Conservation (phyloP, 2,329 filamentous ascomycete species). For the Sporothrix curviconia region DNA sequence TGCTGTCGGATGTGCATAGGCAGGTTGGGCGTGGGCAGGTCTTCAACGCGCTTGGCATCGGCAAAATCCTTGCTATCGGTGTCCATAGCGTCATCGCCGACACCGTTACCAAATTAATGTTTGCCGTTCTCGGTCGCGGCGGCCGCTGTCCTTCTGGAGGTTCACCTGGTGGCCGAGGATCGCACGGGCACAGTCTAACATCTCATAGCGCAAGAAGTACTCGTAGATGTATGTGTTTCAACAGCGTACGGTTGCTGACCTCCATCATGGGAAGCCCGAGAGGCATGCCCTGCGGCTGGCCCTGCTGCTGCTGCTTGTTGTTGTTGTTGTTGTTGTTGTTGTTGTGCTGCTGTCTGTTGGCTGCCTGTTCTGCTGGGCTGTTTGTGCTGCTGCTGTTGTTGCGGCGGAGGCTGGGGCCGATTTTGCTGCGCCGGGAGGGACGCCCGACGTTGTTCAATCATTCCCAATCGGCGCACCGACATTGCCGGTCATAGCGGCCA, state of each 20-base stretch:
- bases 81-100: conserved; percentile 70
- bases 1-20: conserved; percentile 61
- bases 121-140: conserved; percentile 62
- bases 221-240: conserved; percentile 90
- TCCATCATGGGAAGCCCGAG: conserved; percentile 37
- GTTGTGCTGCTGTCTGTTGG: background rate
- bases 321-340: conserved; percentile 2
- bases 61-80: conserved; percentile 75
- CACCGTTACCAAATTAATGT: conserved; percentile 60
- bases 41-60: conserved; percentile 66
- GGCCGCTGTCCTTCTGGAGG: conserved; percentile 59
- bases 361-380: background rate
- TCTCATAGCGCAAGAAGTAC: conserved; percentile 78
- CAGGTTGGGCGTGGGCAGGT: conserved; percentile 69
- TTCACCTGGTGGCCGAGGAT: conserved; percentile 64
- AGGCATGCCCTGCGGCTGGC: conserved; percentile 8
- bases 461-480: conserved; percentile 57
- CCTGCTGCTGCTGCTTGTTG: conserved; percentile 28
- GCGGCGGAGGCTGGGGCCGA: conserved; percentile 17
- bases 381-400: conserved; percentile 20
- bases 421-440: conserved; percentile 30
- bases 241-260: conserved; percentile 43
- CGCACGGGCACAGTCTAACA: conserved; percentile 75
- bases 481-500: conserved; percentile 62
- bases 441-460: conserved; percentile 58